These are phyloP conservation scores for Lupinus albus DNA, from an alignment of 306 rosid genomes.

Conservation along the genomic window DNA sequence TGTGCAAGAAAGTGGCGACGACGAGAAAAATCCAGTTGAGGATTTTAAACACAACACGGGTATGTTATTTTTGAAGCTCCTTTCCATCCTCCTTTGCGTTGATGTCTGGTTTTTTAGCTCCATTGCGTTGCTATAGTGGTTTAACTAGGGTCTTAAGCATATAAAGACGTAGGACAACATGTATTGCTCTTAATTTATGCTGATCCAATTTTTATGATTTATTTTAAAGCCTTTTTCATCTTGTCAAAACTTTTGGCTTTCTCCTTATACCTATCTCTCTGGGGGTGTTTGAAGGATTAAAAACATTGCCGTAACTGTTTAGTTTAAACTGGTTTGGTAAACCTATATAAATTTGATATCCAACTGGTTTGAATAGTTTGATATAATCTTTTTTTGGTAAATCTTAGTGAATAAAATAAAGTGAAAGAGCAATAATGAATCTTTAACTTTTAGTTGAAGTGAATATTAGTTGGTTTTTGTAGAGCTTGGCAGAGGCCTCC, in stretches of 20 bases:
- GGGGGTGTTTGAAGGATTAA: slow-evolving; percentile 24
- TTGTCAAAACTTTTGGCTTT: not conserved
- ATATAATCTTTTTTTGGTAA: slow-evolving; percentile 15
- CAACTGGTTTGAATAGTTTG: slow-evolving; percentile 16
- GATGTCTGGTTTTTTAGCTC: slow-evolving; percentile 25
- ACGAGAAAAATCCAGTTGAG: slow-evolving; percentile 53
- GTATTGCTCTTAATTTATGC: not conserved
- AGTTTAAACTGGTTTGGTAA: slow-evolving; percentile 17
- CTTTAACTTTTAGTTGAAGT: not conserved
- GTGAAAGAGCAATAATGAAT: not conserved
- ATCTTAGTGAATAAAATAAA: slow-evolving; percentile 10
- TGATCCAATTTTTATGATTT: slow-evolving; percentile 21
- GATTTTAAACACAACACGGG: slow-evolving; percentile 46
- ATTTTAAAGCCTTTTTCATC: not conserved
- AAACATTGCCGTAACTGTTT: not conserved
- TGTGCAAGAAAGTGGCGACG: slow-evolving; percentile 48
- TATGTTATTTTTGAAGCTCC: slow-evolving; percentile 40
- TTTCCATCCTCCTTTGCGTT: slow-evolving; percentile 16
- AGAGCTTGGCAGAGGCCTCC: not conserved
- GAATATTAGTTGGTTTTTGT: not conserved
- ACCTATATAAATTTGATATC: not conserved
- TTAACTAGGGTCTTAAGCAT: slow-evolving; percentile 23
- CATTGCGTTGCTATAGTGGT: slow-evolving; percentile 30
- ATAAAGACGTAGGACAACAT: slow-evolving; percentile 27
- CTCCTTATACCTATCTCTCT: not conserved